phyloP scores from a whole-genome alignment of 2,329 filamentous ascomycete species.

The Aspergillus quadricinctus region DNA sequence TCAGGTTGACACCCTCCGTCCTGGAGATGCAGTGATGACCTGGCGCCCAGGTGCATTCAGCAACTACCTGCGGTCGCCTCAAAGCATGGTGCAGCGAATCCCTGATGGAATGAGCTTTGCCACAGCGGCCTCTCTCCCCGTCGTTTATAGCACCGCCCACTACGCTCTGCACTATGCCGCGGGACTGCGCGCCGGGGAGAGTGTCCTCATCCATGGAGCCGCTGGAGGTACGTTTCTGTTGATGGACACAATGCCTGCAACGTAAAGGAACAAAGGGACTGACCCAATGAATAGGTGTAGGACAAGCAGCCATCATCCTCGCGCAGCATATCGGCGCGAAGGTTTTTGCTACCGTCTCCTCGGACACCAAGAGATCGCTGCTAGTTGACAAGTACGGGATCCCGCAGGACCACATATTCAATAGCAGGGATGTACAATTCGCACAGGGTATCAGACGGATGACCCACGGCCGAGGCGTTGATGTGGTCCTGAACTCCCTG shows the following conservation, averaged over 20 bases:
- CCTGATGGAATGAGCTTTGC: neutral
- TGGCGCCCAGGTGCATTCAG: neutral
- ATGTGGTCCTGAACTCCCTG: neutral
- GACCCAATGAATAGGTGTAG: slow-evolving; percentile 3
- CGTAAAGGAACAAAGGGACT: too few relatives aligned
- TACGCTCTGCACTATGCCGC: neutral
- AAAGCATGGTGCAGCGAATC: neutral
- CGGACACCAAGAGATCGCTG: slow-evolving; percentile 17
- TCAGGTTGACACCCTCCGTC: neutral
- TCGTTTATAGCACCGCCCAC: neutral
- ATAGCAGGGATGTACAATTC: slow-evolving; percentile 11
- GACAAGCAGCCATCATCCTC: slow-evolving; percentile 22
- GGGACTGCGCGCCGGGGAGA: slow-evolving; percentile 8
- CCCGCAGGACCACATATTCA: slow-evolving; percentile 13
- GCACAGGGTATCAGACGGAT: neutral
- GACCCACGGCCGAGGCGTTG: neutral
- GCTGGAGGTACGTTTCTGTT: slow-evolving; percentile 14
- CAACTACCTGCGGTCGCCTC: neutral
- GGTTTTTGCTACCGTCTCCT: slow-evolving; percentile 22
- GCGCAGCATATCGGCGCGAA: slow-evolving; percentile 19
- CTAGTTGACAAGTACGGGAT: slow-evolving; percentile 15
- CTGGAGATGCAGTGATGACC: neutral
- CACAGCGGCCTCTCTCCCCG: neutral
- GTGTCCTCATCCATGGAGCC: slow-evolving; percentile 22
- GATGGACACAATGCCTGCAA: too few relatives aligned